Conservation (phyloP, 345 rosid species). For the Brassica rapa region DNA sequence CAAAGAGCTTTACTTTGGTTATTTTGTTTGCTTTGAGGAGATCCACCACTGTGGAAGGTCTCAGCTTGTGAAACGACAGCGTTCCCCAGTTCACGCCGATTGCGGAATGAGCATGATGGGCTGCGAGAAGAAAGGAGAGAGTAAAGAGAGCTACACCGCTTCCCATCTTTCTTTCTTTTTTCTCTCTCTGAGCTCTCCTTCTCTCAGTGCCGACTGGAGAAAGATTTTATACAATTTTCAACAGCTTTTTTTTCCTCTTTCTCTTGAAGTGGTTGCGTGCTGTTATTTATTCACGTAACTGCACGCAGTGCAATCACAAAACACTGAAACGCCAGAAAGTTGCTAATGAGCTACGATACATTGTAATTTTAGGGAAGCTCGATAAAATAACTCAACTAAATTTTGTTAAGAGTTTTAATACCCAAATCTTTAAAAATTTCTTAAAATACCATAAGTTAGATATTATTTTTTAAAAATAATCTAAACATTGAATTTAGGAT, state of each 20-base stretch:
- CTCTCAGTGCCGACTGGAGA: background rate
- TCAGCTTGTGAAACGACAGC: conserved; percentile 59
- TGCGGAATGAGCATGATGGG: conserved; percentile 52
- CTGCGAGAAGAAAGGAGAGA: conserved; percentile 11
- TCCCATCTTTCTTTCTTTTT: conserved; percentile 2
- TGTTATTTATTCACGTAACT: background rate
- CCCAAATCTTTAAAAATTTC: too few relatives aligned
- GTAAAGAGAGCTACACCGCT: conserved; percentile 25
- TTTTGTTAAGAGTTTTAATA: too few relatives aligned
- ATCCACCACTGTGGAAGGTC: conserved; percentile 92
- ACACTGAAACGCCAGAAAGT: background rate
- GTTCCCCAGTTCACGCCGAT: conserved; percentile 98
- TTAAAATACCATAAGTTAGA: too few relatives aligned
- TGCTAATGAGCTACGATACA: background rate
- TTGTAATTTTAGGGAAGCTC: background rate
- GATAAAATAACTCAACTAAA: too few relatives aligned
- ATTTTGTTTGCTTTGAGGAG: conserved; percentile 77
- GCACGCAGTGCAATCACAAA: background rate
- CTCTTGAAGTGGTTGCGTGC: background rate
- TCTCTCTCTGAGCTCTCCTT: background rate
- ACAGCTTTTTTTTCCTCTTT: background rate
- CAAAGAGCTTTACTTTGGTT: conserved; percentile 82
- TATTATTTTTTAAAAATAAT: too few relatives aligned
- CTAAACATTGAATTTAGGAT: too few relatives aligned
- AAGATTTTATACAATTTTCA: background rate